Conservation (phyloP, 2,329 filamentous ascomycete genomes). For the Aspergillus hiratsukae region DNA sequence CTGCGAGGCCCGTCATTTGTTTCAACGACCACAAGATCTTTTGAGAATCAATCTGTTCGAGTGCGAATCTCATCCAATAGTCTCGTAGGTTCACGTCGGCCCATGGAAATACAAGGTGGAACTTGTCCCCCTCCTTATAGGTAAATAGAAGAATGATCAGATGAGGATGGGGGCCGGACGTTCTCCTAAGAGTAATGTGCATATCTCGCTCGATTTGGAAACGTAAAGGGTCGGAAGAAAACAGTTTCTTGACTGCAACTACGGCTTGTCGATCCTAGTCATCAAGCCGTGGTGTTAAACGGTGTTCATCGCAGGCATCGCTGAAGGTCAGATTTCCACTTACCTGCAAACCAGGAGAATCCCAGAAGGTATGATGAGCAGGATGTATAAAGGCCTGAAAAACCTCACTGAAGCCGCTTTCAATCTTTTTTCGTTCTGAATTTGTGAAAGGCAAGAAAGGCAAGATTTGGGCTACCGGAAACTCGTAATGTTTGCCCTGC, state of each 20-base stretch:
- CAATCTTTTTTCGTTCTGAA: neutral
- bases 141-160: slow-evolving; percentile 27
- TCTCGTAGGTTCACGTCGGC: slow-evolving; percentile 20
- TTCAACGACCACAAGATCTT: slow-evolving; percentile 22
- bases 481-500: neutral
- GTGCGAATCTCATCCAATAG: slow-evolving; percentile 20
- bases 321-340: neutral
- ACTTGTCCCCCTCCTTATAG: slow-evolving; percentile 15
- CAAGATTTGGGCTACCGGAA: slow-evolving; percentile 1
- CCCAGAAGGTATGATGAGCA: slow-evolving; percentile 7
- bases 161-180: slow-evolving; percentile 9
- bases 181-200: neutral
- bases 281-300: neutral
- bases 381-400: slow-evolving; percentile 8
- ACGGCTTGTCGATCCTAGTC: neutral
- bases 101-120: slow-evolving; percentile 28
- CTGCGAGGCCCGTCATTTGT: slow-evolving; percentile 26
- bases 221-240: neutral
- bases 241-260: slow-evolving; percentile 5
- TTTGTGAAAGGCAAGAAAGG: slow-evolving; percentile 4
- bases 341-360: neutral
- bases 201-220: slow-evolving; percentile 1
- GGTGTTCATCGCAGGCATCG: neutral
- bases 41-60: slow-evolving; percentile 8
- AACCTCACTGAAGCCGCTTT: slow-evolving; percentile 6